Evolutionary conservation across 345 rosid genomes (phyloP).

Genomic region (Linum usitatissimum): DNA sequence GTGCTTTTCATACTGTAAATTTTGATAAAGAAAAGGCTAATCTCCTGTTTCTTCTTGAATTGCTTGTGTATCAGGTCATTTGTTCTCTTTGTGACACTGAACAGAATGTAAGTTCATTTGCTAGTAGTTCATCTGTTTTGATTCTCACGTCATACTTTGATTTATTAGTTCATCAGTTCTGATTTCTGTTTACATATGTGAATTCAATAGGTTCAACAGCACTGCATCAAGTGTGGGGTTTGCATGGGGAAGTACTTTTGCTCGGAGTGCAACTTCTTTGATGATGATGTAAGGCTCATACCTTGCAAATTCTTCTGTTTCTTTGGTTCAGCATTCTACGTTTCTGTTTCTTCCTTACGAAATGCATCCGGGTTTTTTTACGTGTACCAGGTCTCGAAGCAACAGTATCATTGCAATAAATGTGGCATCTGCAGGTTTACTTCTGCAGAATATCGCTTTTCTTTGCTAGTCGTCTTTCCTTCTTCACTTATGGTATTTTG

Average conservation of each 20-base stretch:
- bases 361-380: slow-evolving; percentile 3
- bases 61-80: slow-evolving; percentile 36
- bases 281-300: slow-evolving; percentile 46
- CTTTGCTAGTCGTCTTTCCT: background rate
- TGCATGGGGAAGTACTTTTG: slow-evolving; percentile 75
- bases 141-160: too few species aligned
- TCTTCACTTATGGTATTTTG: slow-evolving; percentile 1
- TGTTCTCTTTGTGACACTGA: slow-evolving; percentile 62
- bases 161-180: background rate
- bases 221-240: slow-evolving; percentile 49
- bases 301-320: background rate
- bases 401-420: slow-evolving; percentile 46
- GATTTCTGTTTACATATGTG: background rate
- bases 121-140: background rate
- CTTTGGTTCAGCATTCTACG: background rate
- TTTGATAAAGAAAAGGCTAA: background rate
- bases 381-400: slow-evolving; percentile 34
- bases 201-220: slow-evolving; percentile 39
- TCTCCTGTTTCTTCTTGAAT: background rate
- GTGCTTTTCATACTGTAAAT: too few species aligned
- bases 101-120: slow-evolving; percentile 46
- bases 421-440: slow-evolving; percentile 53
- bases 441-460: background rate
- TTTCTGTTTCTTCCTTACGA: background rate
- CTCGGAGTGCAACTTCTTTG: slow-evolving; percentile 52